Conservation (phyloP, 345 rosid species). For the Murraya koenigii region DNA sequence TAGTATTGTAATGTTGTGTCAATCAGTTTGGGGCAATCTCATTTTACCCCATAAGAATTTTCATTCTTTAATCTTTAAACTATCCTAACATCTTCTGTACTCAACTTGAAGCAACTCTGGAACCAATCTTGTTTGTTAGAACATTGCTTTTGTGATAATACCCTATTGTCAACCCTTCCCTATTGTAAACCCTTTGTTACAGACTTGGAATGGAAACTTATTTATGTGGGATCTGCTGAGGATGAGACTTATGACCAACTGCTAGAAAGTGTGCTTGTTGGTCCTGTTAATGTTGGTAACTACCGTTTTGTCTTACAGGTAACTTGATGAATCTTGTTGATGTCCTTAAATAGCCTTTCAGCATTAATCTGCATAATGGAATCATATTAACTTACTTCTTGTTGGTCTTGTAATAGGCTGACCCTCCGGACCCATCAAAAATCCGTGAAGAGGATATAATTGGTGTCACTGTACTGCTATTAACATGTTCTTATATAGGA, state of each 20-base stretch:
- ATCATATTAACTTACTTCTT: not conserved
- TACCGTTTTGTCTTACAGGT: slow-evolving; percentile 63
- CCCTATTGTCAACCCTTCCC: not conserved
- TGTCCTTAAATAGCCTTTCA: not conserved
- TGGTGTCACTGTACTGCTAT: slow-evolving; percentile 77
- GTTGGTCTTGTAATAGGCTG: slow-evolving; percentile 43
- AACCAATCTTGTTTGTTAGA: not conserved
- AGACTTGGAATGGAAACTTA: slow-evolving; percentile 75
- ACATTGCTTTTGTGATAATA: not conserved
- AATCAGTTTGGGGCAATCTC: not conserved
- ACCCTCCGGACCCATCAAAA: slow-evolving; percentile 69
- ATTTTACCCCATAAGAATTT: not conserved
- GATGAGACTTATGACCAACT: slow-evolving; percentile 68
- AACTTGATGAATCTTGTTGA: slow-evolving; percentile 2
- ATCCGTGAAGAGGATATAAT: slow-evolving; percentile 83
- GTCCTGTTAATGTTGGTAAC: slow-evolving; percentile 65
- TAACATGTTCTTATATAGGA: slow-evolving; percentile 85
- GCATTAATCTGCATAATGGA: not conserved
- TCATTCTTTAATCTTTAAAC: not conserved
- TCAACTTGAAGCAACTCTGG: not conserved
- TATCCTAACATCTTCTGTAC: not conserved
- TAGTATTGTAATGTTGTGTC: not conserved
- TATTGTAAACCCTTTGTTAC: not conserved
- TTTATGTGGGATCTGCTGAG: slow-evolving; percentile 79
- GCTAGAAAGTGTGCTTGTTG: slow-evolving; percentile 67